Conservation (phyloP, 2,329 filamentous ascomycete genomes). For the Emergomyces pasteurianus region DNA sequence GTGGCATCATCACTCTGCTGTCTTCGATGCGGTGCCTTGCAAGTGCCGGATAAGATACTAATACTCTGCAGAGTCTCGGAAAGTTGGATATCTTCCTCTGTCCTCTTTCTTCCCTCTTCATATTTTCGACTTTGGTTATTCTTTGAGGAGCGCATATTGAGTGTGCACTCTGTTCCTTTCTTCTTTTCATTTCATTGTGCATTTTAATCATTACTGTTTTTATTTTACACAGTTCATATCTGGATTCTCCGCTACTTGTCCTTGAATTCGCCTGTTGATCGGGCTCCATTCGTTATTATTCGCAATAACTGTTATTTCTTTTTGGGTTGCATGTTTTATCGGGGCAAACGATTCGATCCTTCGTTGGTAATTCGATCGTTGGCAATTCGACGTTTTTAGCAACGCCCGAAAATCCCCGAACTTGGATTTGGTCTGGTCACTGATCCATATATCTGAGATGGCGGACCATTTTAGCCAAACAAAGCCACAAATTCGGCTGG, state of each 20-base stretch:
- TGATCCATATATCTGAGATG: neutral
- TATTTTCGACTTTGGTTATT: slow-evolving; percentile 13
- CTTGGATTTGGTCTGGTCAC: neutral
- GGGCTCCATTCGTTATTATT: neutral
- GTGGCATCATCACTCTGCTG: neutral
- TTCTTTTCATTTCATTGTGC: slow-evolving; percentile 16
- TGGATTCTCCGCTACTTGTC: slow-evolving; percentile 15
- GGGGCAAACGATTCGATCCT: neutral
- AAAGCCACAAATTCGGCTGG: slow-evolving; percentile 43
- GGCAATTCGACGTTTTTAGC: neutral
- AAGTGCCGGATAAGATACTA: neutral
- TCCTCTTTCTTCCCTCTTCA: slow-evolving; percentile 16
- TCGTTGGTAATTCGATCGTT: neutral
- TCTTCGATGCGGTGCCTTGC: too few relatives aligned
- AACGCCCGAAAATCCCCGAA: neutral
- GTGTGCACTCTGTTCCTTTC: slow-evolving; percentile 12
- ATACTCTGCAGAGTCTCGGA: neutral
- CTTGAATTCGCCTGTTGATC: slow-evolving; percentile 5
- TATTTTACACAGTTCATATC: slow-evolving; percentile 7
- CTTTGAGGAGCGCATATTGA: slow-evolving; percentile 15
- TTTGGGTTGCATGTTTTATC: neutral
- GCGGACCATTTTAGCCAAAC: neutral
- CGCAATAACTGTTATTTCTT: neutral
- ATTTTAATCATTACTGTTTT: slow-evolving; percentile 9
- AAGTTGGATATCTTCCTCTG: neutral